phyloP scores from a whole-genome alignment of 352 stramenopile genomes.

The Globisporangium irregulare region DNA sequence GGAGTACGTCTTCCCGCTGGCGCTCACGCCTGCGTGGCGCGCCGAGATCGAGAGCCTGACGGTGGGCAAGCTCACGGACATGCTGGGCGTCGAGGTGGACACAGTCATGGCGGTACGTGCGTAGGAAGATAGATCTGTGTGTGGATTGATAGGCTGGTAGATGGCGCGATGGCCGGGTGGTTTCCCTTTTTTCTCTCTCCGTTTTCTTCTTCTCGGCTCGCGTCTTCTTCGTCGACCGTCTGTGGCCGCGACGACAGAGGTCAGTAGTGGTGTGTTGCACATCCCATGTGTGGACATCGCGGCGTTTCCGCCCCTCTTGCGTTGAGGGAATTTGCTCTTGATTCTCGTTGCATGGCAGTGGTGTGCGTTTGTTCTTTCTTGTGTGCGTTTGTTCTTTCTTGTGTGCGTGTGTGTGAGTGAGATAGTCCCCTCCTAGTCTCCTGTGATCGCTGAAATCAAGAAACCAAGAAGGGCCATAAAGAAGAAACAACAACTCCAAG shows the following conservation, averaged over 20 bases:
- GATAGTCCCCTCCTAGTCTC: neutral
- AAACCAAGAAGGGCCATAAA: neutral
- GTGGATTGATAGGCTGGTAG: neutral
- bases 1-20: slow-evolving; percentile 61
- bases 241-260: neutral
- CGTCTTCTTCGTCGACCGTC: slow-evolving; percentile 8
- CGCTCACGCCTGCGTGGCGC: slow-evolving; percentile 58
- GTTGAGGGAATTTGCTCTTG: slow-evolving; percentile 4
- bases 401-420: slow-evolving; percentile 7
- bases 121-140: neutral
- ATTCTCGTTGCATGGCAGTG: slow-evolving; percentile 17
- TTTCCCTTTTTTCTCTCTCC: neutral
- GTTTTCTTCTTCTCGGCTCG: neutral
- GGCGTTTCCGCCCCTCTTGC: neutral
- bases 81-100: slow-evolving; percentile 81
- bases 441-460: neutral
- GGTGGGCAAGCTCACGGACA: slow-evolving; percentile 62
- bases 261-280: neutral
- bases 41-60: slow-evolving; percentile 46
- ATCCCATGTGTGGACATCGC: too few species aligned
- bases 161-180: neutral
- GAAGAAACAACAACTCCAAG: neutral
- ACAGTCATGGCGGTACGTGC: slow-evolving; percentile 80
- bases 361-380: slow-evolving; percentile 7
- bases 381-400: slow-evolving; percentile 5